These are phyloP conservation scores for Melanopsichium pennsylvanicum DNA, from an alignment of 1,284 basidiomycete species.

Conservation along the genomic window DNA sequence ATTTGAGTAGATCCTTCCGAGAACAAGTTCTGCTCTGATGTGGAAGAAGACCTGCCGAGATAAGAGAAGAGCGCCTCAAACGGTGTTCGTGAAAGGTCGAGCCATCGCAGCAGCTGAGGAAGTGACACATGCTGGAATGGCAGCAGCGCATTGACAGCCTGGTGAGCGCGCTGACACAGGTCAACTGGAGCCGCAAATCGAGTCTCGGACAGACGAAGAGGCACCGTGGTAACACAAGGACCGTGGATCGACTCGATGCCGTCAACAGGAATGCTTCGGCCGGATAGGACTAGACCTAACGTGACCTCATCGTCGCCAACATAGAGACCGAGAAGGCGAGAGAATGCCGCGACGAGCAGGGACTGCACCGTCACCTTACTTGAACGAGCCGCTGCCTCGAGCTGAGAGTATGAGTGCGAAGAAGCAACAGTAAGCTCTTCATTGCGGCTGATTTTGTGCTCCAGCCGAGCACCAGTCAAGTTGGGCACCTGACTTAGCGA, in stretches of 20 bases:
- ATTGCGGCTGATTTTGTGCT: slow-evolving; percentile 7
- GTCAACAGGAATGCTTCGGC: slow-evolving; percentile 42
- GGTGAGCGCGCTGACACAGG: slow-evolving; percentile 16
- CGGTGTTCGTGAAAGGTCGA: slow-evolving; percentile 29
- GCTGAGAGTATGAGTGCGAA: neutral
- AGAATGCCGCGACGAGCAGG: slow-evolving; percentile 43
- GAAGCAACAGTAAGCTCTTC: slow-evolving; percentile 26
- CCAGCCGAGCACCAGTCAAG: slow-evolving; percentile 45
- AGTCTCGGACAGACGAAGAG: slow-evolving; percentile 36
- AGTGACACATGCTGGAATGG: slow-evolving; percentile 55
- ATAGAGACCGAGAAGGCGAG: slow-evolving; percentile 44
- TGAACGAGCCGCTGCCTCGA: slow-evolving; percentile 31
- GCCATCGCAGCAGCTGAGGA: slow-evolving; percentile 46
- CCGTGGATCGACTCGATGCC: slow-evolving; percentile 51
- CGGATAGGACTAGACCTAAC: slow-evolving; percentile 58
- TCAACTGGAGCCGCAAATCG: neutral
- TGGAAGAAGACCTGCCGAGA: slow-evolving; percentile 16
- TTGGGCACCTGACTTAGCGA: slow-evolving; percentile 45
- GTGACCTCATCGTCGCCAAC: slow-evolving; percentile 50
- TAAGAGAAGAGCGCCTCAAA: slow-evolving; percentile 60
- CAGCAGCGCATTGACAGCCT: slow-evolving; percentile 28
- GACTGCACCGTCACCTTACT: slow-evolving; percentile 50
- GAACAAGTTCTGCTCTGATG: slow-evolving; percentile 3
- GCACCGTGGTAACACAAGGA: slow-evolving; percentile 59
- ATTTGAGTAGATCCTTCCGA: slow-evolving; percentile 30